Evolutionary conservation across 805 yeast species (phyloP), one percentile per base, ranked within the genome.

Genomic region (Candida ponderosae): DNA sequence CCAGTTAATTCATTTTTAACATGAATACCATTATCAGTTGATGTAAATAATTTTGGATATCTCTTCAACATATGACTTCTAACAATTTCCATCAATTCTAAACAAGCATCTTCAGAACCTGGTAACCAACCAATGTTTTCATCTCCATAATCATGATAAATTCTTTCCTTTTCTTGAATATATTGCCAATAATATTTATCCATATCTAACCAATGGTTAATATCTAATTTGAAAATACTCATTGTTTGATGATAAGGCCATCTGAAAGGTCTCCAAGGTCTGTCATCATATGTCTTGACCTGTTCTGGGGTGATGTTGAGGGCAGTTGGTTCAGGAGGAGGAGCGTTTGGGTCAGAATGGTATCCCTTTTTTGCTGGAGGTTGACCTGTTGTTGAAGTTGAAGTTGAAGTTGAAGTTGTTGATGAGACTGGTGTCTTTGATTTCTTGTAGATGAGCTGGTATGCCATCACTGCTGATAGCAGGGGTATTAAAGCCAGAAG

Each of bases 161-260:
- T 71, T 40, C 83, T 60, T 49, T 70, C 57, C 56, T 79, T 79
- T 50, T 81, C 86, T 42, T 72, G 64, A 39, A 79, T 70, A 48
- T 81, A 81, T 44, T 76, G 79, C 55, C 76, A 65, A 51, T 79
- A 81, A 57, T 77, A 81, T 54, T 79, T 80, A 55, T 81, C 88
- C 87, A 81, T 81, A 49, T 81, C 87, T 45, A 81, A 59, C 88
- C 88, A 81, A 58, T 81, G 82, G 55, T 80, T 79, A 28, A 78
- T 64, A 51, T 80, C 84, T n/a, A 81, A 65, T 52, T 75, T 77
- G 62, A 70, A 80, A 34, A 81, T 79, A 14, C 81, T 72, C 88
- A 81, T 81, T 2, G 87, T 81, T 57, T 81, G 88, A 56, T 80
- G 86, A 51, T 81, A 81, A 21, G 88, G 88, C 79, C 83, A 78